Conservation (phyloP, 257 asterid genomes). For the Knoxia roxburghii region DNA sequence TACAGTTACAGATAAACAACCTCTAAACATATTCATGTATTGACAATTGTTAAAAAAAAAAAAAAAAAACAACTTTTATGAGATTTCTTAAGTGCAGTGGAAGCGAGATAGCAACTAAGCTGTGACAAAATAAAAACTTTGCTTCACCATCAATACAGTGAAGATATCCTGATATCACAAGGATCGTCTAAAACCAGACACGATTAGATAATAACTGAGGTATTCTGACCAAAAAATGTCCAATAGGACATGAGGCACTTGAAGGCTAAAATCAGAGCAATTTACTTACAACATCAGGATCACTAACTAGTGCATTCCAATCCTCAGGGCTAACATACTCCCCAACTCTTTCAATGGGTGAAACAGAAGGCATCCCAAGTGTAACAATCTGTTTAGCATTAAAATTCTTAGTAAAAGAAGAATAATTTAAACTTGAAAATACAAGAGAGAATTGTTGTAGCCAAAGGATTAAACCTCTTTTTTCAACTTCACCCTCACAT, state of each 20-base stretch:
- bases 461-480: constrained; percentile 57
- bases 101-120: no score
- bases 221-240: background rate
- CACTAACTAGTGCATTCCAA: constrained; percentile 78
- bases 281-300: constrained; percentile 70
- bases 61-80: background rate
- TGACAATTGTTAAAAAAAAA: background rate
- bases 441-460: constrained; percentile 10
- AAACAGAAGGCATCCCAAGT: constrained; percentile 91
- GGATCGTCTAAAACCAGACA: background rate
- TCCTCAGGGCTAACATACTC: constrained; percentile 70
- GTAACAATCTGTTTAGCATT: constrained; percentile 66
- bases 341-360: constrained; percentile 89
- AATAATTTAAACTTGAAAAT: no score
- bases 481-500: constrained; percentile 93
- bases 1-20: background rate
- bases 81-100: background rate
- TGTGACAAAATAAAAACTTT: no score
- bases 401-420: background rate
- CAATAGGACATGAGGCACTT: constrained; percentile 1
- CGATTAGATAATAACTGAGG: background rate
- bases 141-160: background rate
- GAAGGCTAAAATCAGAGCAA: background rate
- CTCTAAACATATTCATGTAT: background rate
- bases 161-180: background rate